A percentile compares a stretch with the other conserved stretches of the same genome.
Evolutionary conservation across 495 filamentous ascomycete species (phyloP).

Genomic region (Peziza echinospora): DNA sequence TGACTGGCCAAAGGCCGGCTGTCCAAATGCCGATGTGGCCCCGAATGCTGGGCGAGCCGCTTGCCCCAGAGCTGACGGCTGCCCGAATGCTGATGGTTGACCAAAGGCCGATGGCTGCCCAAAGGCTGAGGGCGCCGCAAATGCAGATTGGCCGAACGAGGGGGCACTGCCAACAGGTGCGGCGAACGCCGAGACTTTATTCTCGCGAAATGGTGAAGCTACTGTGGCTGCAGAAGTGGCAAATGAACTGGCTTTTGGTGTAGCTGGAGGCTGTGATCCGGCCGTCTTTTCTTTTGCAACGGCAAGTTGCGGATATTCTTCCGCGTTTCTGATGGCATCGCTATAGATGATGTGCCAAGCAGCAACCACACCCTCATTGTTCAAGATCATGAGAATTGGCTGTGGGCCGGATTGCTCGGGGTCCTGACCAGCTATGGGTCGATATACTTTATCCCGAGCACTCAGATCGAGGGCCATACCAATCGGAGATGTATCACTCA

Average conservation of each 20-base stretch:
- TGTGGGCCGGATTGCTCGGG: conserved; percentile 61
- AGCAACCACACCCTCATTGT: conserved; percentile 65
- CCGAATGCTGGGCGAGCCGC: conserved; percentile 15
- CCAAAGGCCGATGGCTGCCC: conserved; percentile 23
- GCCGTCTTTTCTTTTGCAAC: conserved; percentile 22
- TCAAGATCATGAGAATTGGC: conserved; percentile 71
- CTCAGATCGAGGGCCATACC: conserved; percentile 69
- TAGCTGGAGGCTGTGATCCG: conserved; percentile 16
- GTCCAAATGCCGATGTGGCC: conserved; percentile 19
- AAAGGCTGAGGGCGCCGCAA: conserved; percentile 23
- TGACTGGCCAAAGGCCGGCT: conserved; percentile 15
- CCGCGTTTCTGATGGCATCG: conserved; percentile 54
- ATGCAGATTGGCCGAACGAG: conserved; percentile 20
- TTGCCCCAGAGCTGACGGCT: conserved; percentile 10
- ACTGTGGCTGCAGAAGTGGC: conserved; percentile 13
- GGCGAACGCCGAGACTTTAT: background rate
- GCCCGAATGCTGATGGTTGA: conserved; percentile 21
- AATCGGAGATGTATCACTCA: conserved; percentile 52
- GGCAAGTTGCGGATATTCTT: conserved; percentile 47
- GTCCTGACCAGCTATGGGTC: conserved; percentile 57
- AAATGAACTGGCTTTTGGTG: conserved; percentile 19
- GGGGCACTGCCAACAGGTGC: too few species aligned
- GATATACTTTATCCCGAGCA: conserved; percentile 48
- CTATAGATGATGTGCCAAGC: conserved; percentile 84
- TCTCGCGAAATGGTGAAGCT: conserved; percentile 8